phyloP scores from a whole-genome alignment of 2,329 filamentous ascomycete species.

The Lachnellula hyalina region DNA sequence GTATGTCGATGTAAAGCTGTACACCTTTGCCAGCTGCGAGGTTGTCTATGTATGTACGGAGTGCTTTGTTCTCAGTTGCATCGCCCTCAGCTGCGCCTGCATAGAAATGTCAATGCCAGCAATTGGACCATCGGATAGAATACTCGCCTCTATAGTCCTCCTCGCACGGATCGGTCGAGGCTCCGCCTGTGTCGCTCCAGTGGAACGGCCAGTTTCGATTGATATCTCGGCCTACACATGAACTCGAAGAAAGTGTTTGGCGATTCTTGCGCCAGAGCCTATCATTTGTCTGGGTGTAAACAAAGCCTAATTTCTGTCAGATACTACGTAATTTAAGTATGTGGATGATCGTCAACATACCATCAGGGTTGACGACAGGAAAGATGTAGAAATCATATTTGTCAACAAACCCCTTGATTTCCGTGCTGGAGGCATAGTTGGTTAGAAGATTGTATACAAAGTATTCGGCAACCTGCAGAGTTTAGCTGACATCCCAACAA shows the following conservation, averaged over 20 bases:
- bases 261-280: conserved; percentile 61
- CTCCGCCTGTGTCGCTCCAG: conserved; percentile 44
- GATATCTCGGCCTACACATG: conserved; percentile 47
- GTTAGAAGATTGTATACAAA: conserved; percentile 44
- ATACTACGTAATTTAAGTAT: background rate
- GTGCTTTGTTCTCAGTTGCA: conserved; percentile 46
- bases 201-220: conserved; percentile 54
- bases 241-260: conserved; percentile 34
- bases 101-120: conserved; percentile 15
- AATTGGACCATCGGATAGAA: conserved; percentile 41
- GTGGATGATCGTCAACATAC: conserved; percentile 29
- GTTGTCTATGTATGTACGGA: conserved; percentile 42
- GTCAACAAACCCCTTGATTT: conserved; percentile 45
- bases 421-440: conserved; percentile 37
- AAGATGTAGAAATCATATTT: conserved; percentile 63
- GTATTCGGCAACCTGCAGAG: conserved; percentile 40
- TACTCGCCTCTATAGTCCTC: conserved; percentile 40
- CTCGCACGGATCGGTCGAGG: conserved; percentile 46
- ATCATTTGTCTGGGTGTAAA: conserved; percentile 50
- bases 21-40: conserved; percentile 43
- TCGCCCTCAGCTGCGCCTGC: conserved; percentile 38
- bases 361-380: conserved; percentile 57
- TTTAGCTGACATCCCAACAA: too few species aligned
- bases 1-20: conserved; percentile 59
- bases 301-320: conserved; percentile 41